Evolutionary conservation across 352 stramenopile genomes (phyloP), one percentile per base, ranked within the genome.

Genomic region (Pythium utonaiense): DNA sequence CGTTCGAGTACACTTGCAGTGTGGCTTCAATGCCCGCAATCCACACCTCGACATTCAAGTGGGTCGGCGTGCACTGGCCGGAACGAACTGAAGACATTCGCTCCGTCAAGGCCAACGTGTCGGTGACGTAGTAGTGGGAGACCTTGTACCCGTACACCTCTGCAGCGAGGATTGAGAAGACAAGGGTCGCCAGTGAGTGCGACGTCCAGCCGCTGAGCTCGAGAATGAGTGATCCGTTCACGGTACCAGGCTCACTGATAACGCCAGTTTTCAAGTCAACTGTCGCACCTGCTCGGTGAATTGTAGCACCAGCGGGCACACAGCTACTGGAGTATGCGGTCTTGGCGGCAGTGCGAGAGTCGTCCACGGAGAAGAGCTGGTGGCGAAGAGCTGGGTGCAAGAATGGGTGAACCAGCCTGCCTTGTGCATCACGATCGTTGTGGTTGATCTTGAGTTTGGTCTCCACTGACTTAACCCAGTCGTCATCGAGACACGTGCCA

Each of bases 11-110:
- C 22, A 80, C 53, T 14, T 52, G 53, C 13, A 87, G 52, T 8
- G 21, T 30, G 3, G 49, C 47, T 21, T 83, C 67, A 1, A 72
- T 76, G 5, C 65, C 74, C 0, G 69, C 57, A 0, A 67, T 54
- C 79, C 78, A 88, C 1, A 83, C 73, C 27, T 89, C 82, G 19
- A 76, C 22, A 34, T 89, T 90, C 9, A 80, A 1, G 41, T 92
- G 80, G 5, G 69, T 78, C 21, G 78, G 82, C 0, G 69, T 85
- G 24, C 75, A 88, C 0, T 67, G 13, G 7, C 77, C 78, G 0
- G 64, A 55, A 9, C 45, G 47, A 0, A 57, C 70, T 0, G 62
- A 71, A 3, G 74, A 73, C 69, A 78, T 80, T 38, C 71, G 69
- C 53, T 78, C n/a, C 1, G 51, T 62, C 16, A 70, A 25, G 8